Conservation (phyloP, 768 basidiomycete genomes). For the Leccinum obscurum region DNA sequence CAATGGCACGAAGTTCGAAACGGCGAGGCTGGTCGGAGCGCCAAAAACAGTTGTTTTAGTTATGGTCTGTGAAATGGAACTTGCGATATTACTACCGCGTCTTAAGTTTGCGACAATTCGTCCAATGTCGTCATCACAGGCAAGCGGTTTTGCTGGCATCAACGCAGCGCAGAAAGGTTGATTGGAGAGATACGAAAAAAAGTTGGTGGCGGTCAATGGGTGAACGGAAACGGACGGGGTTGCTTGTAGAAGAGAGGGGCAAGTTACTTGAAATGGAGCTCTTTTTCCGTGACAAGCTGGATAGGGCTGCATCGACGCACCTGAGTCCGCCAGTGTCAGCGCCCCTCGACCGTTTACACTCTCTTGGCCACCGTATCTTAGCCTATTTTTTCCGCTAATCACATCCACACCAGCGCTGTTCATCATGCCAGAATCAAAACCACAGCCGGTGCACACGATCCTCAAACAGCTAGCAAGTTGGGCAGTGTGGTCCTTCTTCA, state of each 20-base stretch:
- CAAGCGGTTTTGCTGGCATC: not conserved
- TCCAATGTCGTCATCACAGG: not conserved
- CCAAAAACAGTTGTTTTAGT: no score
- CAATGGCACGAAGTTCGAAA: not conserved
- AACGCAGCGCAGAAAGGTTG: not conserved
- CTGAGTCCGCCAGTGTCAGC: not conserved
- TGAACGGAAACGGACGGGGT: not conserved
- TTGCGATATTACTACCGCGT: not conserved
- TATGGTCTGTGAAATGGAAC: not conserved
- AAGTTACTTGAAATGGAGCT: constrained; percentile 9
- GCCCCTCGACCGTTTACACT: not conserved
- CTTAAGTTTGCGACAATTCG: no score
- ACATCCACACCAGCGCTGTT: not conserved
- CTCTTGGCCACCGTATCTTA: constrained; percentile 14
- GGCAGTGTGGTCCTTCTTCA: constrained; percentile 86
- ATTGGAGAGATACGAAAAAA: not conserved
- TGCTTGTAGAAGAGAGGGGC: not conserved
- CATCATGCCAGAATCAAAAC: constrained; percentile 34
- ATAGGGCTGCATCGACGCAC: not conserved
- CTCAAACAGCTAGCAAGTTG: constrained; percentile 70
- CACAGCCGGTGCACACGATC: constrained; percentile 59
- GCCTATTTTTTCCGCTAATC: constrained; percentile 8
- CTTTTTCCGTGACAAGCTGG: constrained; percentile 2
- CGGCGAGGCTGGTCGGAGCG: no score
- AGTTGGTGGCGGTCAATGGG: not conserved